Conservation (phyloP, 202 grass and related monocot species). For the Carex sylvatica region DNA sequence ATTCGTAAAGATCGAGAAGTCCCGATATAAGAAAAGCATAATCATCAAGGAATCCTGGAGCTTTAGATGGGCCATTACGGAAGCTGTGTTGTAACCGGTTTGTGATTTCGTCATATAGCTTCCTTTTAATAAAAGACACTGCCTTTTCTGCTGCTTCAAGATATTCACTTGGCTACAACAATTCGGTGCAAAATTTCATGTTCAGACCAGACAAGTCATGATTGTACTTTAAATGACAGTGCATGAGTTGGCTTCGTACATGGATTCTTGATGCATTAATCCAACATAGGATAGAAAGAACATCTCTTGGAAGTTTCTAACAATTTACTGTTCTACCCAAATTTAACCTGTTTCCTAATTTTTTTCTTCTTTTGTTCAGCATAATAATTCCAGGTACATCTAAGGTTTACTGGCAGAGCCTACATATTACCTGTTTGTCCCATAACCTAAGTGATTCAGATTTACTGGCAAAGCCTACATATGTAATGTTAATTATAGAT, state of each 20-base stretch:
- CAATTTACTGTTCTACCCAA: background rate
- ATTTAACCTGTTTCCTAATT: background rate
- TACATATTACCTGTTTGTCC: background rate
- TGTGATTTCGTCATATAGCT: conserved; percentile 57
- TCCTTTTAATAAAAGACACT: conserved; percentile 69
- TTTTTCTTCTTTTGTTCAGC: background rate
- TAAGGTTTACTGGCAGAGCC: background rate
- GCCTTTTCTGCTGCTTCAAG: conserved; percentile 78
- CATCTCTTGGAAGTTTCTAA: background rate
- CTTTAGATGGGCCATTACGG: conserved; percentile 89
- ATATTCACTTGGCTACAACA: conserved; percentile 78
- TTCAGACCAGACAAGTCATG: background rate
- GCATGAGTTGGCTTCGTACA: background rate
- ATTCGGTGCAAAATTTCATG: background rate
- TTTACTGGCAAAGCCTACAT: background rate
- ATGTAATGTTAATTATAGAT: conserved; percentile 3
- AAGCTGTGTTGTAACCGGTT: conserved; percentile 78
- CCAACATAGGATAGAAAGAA: background rate
- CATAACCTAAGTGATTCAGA: background rate
- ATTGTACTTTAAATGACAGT: background rate
- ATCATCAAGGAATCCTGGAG: conserved; percentile 95
- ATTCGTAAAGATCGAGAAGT: conserved; percentile 86
- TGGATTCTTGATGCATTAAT: background rate
- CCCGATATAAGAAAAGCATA: conserved; percentile 85
- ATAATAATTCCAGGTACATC: background rate